These are phyloP conservation scores for Ceratobasidium sp. DNA, from an alignment of 1,284 basidiomycete species.

Conservation along the genomic window DNA sequence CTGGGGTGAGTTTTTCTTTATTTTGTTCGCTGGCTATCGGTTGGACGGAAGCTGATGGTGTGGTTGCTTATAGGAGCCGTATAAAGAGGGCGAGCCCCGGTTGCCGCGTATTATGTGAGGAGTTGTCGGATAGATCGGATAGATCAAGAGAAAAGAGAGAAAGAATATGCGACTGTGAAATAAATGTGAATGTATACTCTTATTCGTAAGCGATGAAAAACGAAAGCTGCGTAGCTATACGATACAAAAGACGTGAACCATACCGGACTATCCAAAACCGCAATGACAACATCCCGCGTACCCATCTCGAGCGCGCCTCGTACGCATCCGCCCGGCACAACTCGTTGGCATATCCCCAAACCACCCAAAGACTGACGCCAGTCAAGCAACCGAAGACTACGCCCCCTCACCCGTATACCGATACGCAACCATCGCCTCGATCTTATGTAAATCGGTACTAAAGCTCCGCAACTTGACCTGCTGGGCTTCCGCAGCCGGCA, in stretches of 20 bases:
- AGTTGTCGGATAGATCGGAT: conserved; percentile 29
- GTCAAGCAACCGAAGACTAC: too few relatives aligned
- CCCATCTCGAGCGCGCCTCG: too few relatives aligned
- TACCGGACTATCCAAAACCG: conserved; percentile 1
- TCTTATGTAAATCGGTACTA: conserved; percentile 62
- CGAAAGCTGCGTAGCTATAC: conserved; percentile 27
- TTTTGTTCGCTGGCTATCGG: not conserved
- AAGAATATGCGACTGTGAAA: conserved; percentile 10
- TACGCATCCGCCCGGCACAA: too few relatives aligned
- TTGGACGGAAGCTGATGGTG: not conserved
- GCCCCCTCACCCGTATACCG: conserved; percentile 46
- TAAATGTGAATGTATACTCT: conserved; percentile 17
- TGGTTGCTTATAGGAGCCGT: conserved; percentile 62
- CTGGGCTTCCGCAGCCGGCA: conserved; percentile 68
- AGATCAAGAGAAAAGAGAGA: conserved; percentile 15
- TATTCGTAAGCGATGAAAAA: conserved; percentile 6
- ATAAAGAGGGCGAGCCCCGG: conserved; percentile 72
- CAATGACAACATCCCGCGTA: too few relatives aligned
- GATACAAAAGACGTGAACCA: conserved; percentile 9
- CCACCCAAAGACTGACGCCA: too few relatives aligned
- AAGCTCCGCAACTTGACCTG: conserved; percentile 65
- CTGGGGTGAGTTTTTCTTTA: conserved; percentile 56
- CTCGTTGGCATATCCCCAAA: too few relatives aligned
- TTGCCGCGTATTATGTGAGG: conserved; percentile 70
- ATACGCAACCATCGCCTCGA: conserved; percentile 57